Evolutionary conservation across 2,329 filamentous ascomycete genomes (phyloP), one percentile per base, ranked within the genome.

Genomic region (Sphaceloma murrayae): DNA sequence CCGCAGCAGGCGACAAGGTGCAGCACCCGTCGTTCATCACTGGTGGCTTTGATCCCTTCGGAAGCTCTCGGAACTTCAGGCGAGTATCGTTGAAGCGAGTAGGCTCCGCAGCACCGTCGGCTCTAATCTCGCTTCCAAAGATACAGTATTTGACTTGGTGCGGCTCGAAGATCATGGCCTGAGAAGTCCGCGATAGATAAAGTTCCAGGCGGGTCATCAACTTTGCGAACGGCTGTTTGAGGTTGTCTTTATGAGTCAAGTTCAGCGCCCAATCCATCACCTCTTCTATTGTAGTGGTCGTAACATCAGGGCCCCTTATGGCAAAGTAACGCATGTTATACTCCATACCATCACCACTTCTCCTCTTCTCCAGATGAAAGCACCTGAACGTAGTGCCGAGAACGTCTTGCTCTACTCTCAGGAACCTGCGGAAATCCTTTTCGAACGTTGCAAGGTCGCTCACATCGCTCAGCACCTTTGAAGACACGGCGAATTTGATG

Each of bases 1-100:
- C 78, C 2, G 83, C 69, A 1, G 65, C 70, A 3, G 67, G 64
- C 0, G 83, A 88, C 51, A 87, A 80, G 2, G 63, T 63, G 0
- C 70, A 75, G 33, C 84, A 80, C 0, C 84, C 68, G 47, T 71
- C 68, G 17, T 65, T 66, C 68, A 72, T 72, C 4, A 65, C 60
- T 17, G 40, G 34, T 1, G 48, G 45, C 13, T 36, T 27, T 4
- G 17, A 9, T 1, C 8, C 21, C 13, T 42, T 36, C n/a, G 18
- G 13, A 17, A 9, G 14, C 10, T 17, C 18, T 32, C 9, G 29
- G 58, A 58, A 64, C 1, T 43, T 1, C 1, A 64, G 31, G 1
- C 8, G 14, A 0, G 46, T 45, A 45, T 70, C 67, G 16, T 64
- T 53, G 48, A 61, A 69, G 1, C 46, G 51, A 0, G 22, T 40